phyloP scores from a whole-genome alignment of 1,139 yeast species.

The Scheffersomyces insectosa region DNA sequence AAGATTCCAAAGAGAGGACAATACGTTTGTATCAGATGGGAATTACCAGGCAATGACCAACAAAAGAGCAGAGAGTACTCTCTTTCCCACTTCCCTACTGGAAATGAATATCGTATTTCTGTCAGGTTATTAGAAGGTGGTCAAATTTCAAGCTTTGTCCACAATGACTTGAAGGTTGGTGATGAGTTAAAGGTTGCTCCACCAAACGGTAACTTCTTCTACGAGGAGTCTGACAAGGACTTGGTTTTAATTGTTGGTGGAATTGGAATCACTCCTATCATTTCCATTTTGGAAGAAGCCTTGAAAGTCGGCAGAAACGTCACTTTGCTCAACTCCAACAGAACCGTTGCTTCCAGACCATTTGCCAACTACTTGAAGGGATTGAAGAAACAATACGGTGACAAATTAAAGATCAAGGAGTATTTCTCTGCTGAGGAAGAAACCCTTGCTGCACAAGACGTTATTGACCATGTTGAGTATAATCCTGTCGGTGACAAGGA shows the following conservation, averaged over 20 bases:
- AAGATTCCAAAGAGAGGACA: slow-evolving; percentile 55
- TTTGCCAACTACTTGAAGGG: slow-evolving; percentile 24
- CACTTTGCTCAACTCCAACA: slow-evolving; percentile 31
- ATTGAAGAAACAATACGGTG: slow-evolving; percentile 16
- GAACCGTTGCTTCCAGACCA: slow-evolving; percentile 22
- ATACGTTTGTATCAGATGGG: slow-evolving; percentile 55
- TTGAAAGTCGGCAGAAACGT: slow-evolving; percentile 27
- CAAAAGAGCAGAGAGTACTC: slow-evolving; percentile 55
- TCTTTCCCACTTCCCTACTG: slow-evolving; percentile 33
- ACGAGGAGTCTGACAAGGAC: slow-evolving; percentile 31
- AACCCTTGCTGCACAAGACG: slow-evolving; percentile 2
- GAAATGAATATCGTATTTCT: slow-evolving; percentile 51
- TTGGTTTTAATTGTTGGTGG: slow-evolving; percentile 58
- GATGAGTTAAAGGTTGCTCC: slow-evolving; percentile 53
- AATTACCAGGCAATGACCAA: slow-evolving; percentile 25
- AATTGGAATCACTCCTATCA: slow-evolving; percentile 67
- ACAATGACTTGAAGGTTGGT: slow-evolving; percentile 50
- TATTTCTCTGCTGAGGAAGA: slow-evolving; percentile 15
- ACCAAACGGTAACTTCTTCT: slow-evolving; percentile 58
- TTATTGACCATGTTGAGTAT: slow-evolving; percentile 10
- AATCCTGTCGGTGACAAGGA: slow-evolving; percentile 10
- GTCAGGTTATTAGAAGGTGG: slow-evolving; percentile 47
- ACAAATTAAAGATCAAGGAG: slow-evolving; percentile 21
- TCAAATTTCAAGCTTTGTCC: slow-evolving; percentile 56
- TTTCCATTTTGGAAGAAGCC: slow-evolving; percentile 50